These are phyloP conservation scores for Lasiosphaeris hirsuta DNA, from an alignment of 495 filamentous ascomycete genomes.

Conservation along the genomic window DNA sequence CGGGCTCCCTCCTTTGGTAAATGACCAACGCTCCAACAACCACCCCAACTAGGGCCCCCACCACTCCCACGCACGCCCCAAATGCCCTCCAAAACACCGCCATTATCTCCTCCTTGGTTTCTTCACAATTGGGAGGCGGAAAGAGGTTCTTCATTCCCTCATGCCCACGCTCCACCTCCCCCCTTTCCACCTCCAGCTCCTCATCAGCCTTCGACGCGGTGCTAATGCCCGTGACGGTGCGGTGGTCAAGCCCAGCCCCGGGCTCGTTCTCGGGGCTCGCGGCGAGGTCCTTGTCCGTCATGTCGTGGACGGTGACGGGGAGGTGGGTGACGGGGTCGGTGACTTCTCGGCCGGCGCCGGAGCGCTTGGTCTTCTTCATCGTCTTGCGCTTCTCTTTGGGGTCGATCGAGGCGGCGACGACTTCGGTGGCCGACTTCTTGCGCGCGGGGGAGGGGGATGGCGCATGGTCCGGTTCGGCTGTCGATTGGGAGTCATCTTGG, in stretches of 20 bases:
- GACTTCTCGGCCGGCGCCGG: constrained; percentile 58
- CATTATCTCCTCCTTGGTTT: constrained; percentile 46
- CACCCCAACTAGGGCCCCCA: background rate
- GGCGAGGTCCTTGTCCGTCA: constrained; percentile 56
- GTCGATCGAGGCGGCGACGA: constrained; percentile 42
- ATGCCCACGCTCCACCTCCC: constrained; percentile 46
- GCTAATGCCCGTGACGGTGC: constrained; percentile 46
- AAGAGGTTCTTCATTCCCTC: constrained; percentile 56
- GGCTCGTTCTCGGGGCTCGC: constrained; percentile 53
- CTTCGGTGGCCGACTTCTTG: constrained; percentile 52
- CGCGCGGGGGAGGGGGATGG: too few species aligned
- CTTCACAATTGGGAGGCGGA: constrained; percentile 57
- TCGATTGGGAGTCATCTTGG: background rate
- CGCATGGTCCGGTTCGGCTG: too few species aligned
- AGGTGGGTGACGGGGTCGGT: constrained; percentile 71
- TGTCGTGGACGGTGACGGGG: constrained; percentile 61
- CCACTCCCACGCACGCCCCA: constrained; percentile 4
- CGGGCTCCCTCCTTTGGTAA: background rate
- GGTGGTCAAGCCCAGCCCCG: constrained; percentile 37
- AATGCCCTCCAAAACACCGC: constrained; percentile 42
- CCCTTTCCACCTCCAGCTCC: constrained; percentile 43
- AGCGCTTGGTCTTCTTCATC: constrained; percentile 54
- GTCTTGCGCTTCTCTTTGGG: constrained; percentile 57
- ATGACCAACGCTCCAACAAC: background rate
- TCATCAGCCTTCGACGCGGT: constrained; percentile 43